Base-by-base conservation (phyloP, 2,329 filamentous ascomycete genomes). In the Pestalotiopsis fici region DNA sequence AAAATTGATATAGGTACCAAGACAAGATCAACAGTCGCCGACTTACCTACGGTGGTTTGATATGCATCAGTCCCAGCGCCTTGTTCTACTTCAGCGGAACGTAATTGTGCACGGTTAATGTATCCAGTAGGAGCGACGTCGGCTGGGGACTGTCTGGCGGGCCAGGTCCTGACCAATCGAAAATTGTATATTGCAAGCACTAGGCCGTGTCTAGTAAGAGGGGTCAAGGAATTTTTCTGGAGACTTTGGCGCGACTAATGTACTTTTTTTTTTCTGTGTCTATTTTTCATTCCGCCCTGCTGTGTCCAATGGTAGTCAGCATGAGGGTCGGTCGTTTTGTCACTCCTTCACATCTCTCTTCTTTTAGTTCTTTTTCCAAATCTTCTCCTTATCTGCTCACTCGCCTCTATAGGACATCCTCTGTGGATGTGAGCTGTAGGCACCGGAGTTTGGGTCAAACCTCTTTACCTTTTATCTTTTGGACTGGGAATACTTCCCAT, bases 141-240 rank as follows among this genome's bases (percentile, higher is more conserved):
- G 65, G 65, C 59, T 54, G 47, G 57, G 9, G 43, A 9, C 43
- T 50, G 43, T 50, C 21, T 50, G 43, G 18, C 43, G 21, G 43
- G 43, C 43, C 18, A 7, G 15, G 18, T 31, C 21, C 27, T 18
- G 27, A 31, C 73, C 74, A 75, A 70, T 77, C 74, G 74, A 72
- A 73, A 72, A 75, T 74, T 75, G 65, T 59, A 18, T 25, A 60
- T 64, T 47, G 28, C 47, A 43, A 23, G 66, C 56, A 60, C 63
- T 74, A 74, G 70, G 47, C 75, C 59, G 31, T 35, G 74, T 72
- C 11, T 1, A 65, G 76, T 75, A 78, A 71, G 78, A 78, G 76
- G 76, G 78, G 77, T 70, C 73, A 63, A 65, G 28, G 67, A 67
- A 68, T 67, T 71, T 72, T 74, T 65, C 56, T 50, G 55, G 50